A percentile compares a stretch with the other conserved stretches of the same genome.
Evolutionary conservation across 2,329 filamentous ascomycete genomes (phyloP).

Genomic region (Corniculantispora saksenae): DNA sequence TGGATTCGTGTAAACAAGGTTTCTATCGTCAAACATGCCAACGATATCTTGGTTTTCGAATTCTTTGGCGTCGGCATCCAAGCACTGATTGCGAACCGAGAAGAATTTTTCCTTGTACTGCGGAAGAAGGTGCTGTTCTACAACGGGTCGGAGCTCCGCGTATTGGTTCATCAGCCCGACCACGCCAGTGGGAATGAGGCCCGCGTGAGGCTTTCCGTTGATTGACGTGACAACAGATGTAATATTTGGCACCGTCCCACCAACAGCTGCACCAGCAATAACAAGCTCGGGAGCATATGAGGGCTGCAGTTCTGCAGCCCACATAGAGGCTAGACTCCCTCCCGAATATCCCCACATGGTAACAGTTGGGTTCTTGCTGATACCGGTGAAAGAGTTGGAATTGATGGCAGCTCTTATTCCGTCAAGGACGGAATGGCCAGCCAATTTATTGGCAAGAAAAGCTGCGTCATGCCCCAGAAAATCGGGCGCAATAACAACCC

Average conservation of each 20-base stretch:
- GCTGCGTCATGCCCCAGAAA: slow-evolving; percentile 45
- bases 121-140: slow-evolving; percentile 25
- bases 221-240: slow-evolving; percentile 20
- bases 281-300: slow-evolving; percentile 28
- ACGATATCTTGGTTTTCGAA: slow-evolving; percentile 39
- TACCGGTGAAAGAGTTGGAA: slow-evolving; percentile 29
- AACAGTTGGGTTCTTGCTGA: slow-evolving; percentile 34
- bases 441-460: slow-evolving; percentile 42
- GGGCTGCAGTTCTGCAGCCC: slow-evolving; percentile 30
- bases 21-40: slow-evolving; percentile 42
- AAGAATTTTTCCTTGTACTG: slow-evolving; percentile 30
- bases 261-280: slow-evolving; percentile 29
- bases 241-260: slow-evolving; percentile 28
- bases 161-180: slow-evolving; percentile 28
- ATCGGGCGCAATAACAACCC: slow-evolving; percentile 51
- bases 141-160: slow-evolving; percentile 19
- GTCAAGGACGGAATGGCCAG: slow-evolving; percentile 45
- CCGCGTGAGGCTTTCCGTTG: slow-evolving; percentile 23
- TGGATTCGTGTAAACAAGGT: slow-evolving; percentile 27
- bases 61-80: slow-evolving; percentile 26
- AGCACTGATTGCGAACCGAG: slow-evolving; percentile 30
- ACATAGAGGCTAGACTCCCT: slow-evolving; percentile 25
- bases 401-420: slow-evolving; percentile 43
- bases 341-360: slow-evolving; percentile 46
- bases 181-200: slow-evolving; percentile 26